Evolutionary conservation across 169 alveolate genomes (phyloP).

Genomic region (Plasmodium inui): DNA sequence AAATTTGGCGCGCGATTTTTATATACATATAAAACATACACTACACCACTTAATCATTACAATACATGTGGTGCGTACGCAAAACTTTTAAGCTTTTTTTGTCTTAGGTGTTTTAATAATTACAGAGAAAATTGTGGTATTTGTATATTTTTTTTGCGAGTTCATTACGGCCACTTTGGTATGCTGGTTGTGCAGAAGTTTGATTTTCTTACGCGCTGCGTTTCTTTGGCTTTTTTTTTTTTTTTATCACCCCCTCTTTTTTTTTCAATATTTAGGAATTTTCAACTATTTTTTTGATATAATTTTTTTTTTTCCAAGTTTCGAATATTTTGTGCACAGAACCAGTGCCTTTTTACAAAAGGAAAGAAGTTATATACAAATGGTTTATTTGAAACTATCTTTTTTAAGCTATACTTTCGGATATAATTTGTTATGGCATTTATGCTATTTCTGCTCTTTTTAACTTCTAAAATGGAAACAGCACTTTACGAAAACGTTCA

Average conservation of each 20-base stretch:
- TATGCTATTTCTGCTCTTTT: neutral
- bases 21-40: neutral
- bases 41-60: neutral
- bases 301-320: neutral
- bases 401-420: constrained; percentile 2
- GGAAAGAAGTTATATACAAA: neutral
- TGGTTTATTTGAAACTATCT: neutral
- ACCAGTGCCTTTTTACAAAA: neutral
- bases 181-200: neutral
- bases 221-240: neutral
- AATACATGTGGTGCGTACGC: neutral
- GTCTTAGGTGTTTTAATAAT: neutral
- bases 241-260: neutral
- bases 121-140: neutral
- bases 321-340: constrained; percentile 32
- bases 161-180: neutral
- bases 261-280: neutral
- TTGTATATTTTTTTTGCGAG: neutral
- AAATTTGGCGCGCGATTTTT: neutral
- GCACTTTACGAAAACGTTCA: neutral
- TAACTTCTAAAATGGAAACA: neutral
- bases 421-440: neutral
- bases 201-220: neutral
- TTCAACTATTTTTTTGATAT: neutral
- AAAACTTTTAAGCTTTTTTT: neutral